phyloP scores from a whole-genome alignment of 176 grass and related monocot genomes.

The Aechmea fasciata region DNA sequence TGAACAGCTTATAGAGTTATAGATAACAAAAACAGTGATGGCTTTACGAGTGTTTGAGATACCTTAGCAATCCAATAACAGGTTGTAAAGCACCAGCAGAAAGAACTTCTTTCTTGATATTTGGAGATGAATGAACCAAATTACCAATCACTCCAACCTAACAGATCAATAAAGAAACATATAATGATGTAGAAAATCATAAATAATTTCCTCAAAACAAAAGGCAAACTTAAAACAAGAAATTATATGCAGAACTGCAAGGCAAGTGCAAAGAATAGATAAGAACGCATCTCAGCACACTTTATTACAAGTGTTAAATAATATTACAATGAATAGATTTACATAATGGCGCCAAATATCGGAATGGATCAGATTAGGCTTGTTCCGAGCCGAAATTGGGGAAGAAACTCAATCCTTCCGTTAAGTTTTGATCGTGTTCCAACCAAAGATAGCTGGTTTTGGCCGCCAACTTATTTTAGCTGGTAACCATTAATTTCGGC shows the following conservation, averaged over 20 bases:
- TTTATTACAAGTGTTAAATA: no score
- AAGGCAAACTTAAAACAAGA: neutral
- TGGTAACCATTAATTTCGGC: neutral
- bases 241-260: slow-evolving; percentile 4
- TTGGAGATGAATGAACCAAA: slow-evolving; percentile 97
- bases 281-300: no score
- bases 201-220: neutral
- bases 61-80: slow-evolving; percentile 97
- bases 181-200: neutral
- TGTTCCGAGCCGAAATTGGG: no score
- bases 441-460: no score
- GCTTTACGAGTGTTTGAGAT: slow-evolving; percentile 13
- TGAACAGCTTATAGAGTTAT: neutral
- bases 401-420: no score
- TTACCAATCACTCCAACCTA: slow-evolving; percentile 99
- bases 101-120: slow-evolving; percentile 99
- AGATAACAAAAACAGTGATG: neutral
- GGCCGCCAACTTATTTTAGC: no score
- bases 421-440: no score
- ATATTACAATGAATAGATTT: no score
- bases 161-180: slow-evolving; percentile 18
- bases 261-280: neutral
- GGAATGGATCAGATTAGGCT: no score
- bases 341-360: no score
- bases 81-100: slow-evolving; percentile 82